These are phyloP conservation scores for Alternaria novae-zelandiae DNA, from an alignment of 2,329 filamentous ascomycete genomes.

Conservation along the genomic window DNA sequence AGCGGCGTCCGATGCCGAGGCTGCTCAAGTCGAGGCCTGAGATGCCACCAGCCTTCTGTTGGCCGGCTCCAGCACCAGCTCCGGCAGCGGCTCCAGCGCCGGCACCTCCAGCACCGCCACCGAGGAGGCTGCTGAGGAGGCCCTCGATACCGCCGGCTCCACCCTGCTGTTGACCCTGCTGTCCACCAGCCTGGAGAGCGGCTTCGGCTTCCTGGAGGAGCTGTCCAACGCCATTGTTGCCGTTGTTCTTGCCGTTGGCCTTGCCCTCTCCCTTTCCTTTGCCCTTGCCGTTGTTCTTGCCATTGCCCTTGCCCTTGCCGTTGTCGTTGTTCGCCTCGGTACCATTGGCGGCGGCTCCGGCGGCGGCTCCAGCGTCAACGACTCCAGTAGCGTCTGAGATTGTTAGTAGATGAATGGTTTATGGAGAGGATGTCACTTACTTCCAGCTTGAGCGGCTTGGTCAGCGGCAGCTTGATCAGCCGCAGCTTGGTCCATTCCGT, in stretches of 20 bases:
- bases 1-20: constrained; percentile 8
- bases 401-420: not conserved
- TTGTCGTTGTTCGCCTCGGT: constrained; percentile 2
- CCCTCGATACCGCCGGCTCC: not conserved
- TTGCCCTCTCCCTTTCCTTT: constrained; percentile 12
- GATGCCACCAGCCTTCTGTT: constrained; percentile 6
- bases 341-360: not conserved
- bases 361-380: constrained; percentile 1
- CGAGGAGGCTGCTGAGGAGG: not conserved
- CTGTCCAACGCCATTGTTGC: constrained; percentile 1
- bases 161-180: constrained; percentile 12
- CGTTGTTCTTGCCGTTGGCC: constrained; percentile 1
- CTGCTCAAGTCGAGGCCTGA: constrained; percentile 8
- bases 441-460: constrained; percentile 16
- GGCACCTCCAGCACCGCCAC: constrained; percentile 4
- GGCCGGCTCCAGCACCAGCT: not conserved
- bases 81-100: constrained; percentile 8
- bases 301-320: constrained; percentile 16
- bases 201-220: constrained; percentile 9
- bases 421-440: constrained; percentile 6
- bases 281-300: constrained; percentile 12
- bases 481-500: not conserved
- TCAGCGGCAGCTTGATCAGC: not conserved
- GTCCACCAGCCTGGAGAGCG: constrained; percentile 11
- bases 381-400: constrained; percentile 14